Evolutionary conservation across 257 asterid genomes (phyloP), one percentile per base, ranked within the genome.

Genomic region (Osmanthus fragrans): DNA sequence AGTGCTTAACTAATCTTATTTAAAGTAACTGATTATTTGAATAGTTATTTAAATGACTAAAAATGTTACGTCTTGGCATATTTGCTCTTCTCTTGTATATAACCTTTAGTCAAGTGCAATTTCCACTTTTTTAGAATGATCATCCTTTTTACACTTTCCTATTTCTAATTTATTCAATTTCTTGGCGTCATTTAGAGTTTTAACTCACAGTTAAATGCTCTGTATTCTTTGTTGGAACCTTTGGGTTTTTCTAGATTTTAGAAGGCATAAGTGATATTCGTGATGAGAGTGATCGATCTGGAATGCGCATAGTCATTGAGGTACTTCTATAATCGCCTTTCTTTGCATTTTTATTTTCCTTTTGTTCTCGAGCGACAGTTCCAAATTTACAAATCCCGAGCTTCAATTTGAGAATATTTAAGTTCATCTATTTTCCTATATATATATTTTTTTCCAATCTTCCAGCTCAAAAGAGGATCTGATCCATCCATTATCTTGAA

Each of bases 201-300:
- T 25, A 40, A 56, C 72, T 63, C 78, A 64, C 45, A 66, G 34
- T 25, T 16, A 73, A 73, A 56, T 49, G 45, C 70, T 39, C 77
- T 71, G 10, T 40, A 15, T 19, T 80, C 27, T 73, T 36, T 78
- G 9, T 66, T 75, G 40, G 25, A 77, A 54, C 45, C 49, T 54
- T 73, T 60, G 60, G 25, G 25, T 80, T 82, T 84, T 85, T 54
- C 56, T 74, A 96, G 99, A 85, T 16, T 78, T 85, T 96, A 90
- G 98, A 96, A 86, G 99, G 99, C 64, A 91, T 96, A 81, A 96
- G 96, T 85, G 99, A 93, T 82, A 92, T 96, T 80, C 98, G 99
- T 5, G 99, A 96, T 87, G 99, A 96, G 92, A 96, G 99, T 88
- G 98, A 96, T 83, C 93, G 99, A 76, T 84, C 92, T 66, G 99